Percentiles rank a stretch among this genome's conserved stretches.
Evolutionary conservation across 1,284 basidiomycete species (phyloP).

Genomic region (Taiwanofungus camphoratus): DNA sequence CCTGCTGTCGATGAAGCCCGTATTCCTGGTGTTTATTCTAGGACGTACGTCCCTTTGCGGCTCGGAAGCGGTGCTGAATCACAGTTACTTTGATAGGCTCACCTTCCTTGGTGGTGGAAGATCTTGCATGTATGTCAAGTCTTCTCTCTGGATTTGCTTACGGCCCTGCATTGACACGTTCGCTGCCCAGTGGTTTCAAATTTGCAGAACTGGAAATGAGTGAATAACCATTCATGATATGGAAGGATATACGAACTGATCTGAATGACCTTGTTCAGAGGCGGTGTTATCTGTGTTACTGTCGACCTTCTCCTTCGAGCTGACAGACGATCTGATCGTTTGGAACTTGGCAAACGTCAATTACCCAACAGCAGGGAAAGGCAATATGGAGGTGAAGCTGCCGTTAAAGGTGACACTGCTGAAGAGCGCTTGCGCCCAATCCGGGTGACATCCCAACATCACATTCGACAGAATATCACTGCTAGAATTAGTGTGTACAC

Average conservation of each 20-base stretch:
- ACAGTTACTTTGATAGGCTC: slow-evolving; percentile 1
- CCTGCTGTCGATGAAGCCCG: slow-evolving; percentile 6
- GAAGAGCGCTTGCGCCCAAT: no score
- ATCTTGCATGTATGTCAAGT: slow-evolving; percentile 16
- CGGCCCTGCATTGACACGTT: not conserved
- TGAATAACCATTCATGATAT: no score
- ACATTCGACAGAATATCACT: no score
- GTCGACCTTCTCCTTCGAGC: slow-evolving; percentile 10
- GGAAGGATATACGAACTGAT: no score
- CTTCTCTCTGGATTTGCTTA: not conserved
- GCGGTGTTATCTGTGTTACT: slow-evolving; percentile 11
- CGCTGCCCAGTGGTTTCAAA: slow-evolving; percentile 9
- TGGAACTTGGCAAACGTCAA: slow-evolving; percentile 17
- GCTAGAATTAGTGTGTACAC: no score
- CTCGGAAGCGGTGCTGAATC: not conserved
- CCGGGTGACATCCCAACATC: no score
- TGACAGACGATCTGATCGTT: slow-evolving; percentile 11
- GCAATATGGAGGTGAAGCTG: slow-evolving; percentile 10
- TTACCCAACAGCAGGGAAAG: slow-evolving; percentile 17
- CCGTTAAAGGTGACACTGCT: slow-evolving; percentile 6
- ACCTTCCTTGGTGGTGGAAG: slow-evolving; percentile 12
- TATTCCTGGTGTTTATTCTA: slow-evolving; percentile 10
- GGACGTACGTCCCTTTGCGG: not conserved
- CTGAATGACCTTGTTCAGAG: no score
- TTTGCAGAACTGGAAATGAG: slow-evolving; percentile 18